Conservation (phyloP, 148 eudicot species). For the Diospyros kaki region DNA sequence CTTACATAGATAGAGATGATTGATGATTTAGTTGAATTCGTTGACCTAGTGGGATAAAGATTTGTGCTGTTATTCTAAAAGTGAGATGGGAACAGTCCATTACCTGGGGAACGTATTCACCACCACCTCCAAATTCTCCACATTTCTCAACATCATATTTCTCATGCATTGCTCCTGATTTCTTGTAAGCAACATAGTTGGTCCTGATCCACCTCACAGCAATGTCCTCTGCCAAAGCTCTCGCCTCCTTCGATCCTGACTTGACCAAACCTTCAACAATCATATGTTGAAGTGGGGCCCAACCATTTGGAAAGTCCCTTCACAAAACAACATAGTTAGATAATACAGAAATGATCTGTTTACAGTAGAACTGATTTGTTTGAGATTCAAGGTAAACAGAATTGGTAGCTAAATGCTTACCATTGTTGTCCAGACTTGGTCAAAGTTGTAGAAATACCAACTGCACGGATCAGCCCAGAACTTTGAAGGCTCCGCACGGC, state of each 20-base stretch:
- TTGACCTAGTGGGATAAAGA: too few relatives aligned
- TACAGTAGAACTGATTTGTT: background rate
- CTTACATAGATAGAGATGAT: too few relatives aligned
- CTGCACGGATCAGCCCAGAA: constrained; percentile 59
- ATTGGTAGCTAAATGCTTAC: constrained; percentile 23
- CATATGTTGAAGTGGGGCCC: constrained; percentile 93
- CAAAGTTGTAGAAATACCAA: constrained; percentile 80
- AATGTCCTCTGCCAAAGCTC: constrained; percentile 60
- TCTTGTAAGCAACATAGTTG: constrained; percentile 63
- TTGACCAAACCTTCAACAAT: constrained; percentile 76
- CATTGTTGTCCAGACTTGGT: constrained; percentile 81
- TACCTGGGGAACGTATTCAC: constrained; percentile 94
- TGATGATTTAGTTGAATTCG: too few relatives aligned
- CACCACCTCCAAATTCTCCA: constrained; percentile 79
- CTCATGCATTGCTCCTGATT: constrained; percentile 71
- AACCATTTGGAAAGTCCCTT: constrained; percentile 97
- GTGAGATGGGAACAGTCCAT: background rate
- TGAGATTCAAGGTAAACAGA: background rate
- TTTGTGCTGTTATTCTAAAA: too few relatives aligned
- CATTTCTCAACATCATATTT: constrained; percentile 77
- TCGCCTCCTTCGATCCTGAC: constrained; percentile 58
- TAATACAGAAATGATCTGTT: background rate
- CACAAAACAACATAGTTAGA: background rate
- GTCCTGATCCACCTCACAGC: constrained; percentile 74
- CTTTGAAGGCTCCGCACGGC: constrained; percentile 56